These are phyloP conservation scores for Ramaria sp. DNA, from an alignment of 768 basidiomycete genomes.

Conservation along the genomic window DNA sequence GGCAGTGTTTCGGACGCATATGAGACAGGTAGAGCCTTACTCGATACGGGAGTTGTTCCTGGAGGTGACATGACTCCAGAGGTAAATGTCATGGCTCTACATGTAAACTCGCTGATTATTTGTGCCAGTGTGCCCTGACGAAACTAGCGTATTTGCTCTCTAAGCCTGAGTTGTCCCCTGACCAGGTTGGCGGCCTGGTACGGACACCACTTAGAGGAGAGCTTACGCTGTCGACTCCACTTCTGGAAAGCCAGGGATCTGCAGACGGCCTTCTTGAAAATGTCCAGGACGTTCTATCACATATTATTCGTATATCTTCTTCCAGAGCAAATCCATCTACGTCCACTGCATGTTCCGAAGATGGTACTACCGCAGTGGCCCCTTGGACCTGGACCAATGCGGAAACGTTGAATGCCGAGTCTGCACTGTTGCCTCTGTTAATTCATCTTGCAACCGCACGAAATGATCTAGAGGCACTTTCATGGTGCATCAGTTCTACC, in stretches of 20 bases:
- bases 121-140: conserved; percentile 67
- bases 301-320: conserved; percentile 55
- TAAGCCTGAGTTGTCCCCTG: conserved; percentile 60
- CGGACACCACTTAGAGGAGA: conserved; percentile 80
- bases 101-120: neutral
- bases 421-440: conserved; percentile 63
- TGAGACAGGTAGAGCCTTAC: conserved; percentile 62
- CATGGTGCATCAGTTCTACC: conserved; percentile 40
- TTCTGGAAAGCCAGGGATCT: conserved; percentile 14
- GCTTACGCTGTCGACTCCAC: conserved; percentile 43
- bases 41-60: conserved; percentile 66
- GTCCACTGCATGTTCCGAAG: conserved; percentile 24
- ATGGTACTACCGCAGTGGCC: conserved; percentile 35
- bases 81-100: conserved; percentile 27
- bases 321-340: conserved; percentile 26
- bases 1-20: conserved; percentile 82
- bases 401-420: conserved; percentile 60
- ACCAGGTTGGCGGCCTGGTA: conserved; percentile 67
- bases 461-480: conserved; percentile 53
- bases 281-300: conserved; percentile 54
- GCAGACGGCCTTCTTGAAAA: conserved; percentile 44
- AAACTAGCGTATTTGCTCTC: conserved; percentile 87
- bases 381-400: conserved; percentile 74
- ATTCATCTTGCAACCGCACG: conserved; percentile 69
- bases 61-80: conserved; percentile 96